phyloP scores from a whole-genome alignment of 306 rosid genomes.

The Castanea mollissima region DNA sequence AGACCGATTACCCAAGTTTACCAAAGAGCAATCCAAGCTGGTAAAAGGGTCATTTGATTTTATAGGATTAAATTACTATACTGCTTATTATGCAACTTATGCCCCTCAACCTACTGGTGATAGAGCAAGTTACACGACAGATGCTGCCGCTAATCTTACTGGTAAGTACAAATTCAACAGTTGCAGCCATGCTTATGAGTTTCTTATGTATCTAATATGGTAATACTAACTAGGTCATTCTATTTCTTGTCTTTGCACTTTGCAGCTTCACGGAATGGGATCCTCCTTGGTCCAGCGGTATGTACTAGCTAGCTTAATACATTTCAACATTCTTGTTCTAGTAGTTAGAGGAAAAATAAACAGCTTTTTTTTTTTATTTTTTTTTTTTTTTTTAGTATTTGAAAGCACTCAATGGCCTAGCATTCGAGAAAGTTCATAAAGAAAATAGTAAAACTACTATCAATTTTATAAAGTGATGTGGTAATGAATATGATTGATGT shows the following conservation, averaged over 20 bases:
- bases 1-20: slow-evolving; percentile 49
- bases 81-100: slow-evolving; percentile 41
- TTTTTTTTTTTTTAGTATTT: too few species aligned
- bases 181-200: neutral
- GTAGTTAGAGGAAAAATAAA: too few species aligned
- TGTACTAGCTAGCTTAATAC: neutral
- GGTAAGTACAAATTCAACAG: slow-evolving; percentile 23
- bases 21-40: slow-evolving; percentile 33
- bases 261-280: slow-evolving; percentile 29
- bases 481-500: too few species aligned
- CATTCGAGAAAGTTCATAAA: too few species aligned
- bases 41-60: slow-evolving; percentile 60
- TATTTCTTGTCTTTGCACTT: slow-evolving; percentile 1
- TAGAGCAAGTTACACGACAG: slow-evolving; percentile 27
- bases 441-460: too few species aligned
- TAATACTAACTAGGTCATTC: neutral
- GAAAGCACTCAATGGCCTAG: too few species aligned
- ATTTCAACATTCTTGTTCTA: neutral
- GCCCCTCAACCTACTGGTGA: slow-evolving; percentile 12
- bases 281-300: slow-evolving; percentile 57
- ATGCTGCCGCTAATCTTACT: slow-evolving; percentile 27
- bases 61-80: slow-evolving; percentile 62
- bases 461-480: too few species aligned
- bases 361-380: too few species aligned
- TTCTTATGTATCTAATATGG: neutral